Percentiles rank a stretch among this genome's conserved stretches.
Evolutionary conservation across 2,329 filamentous ascomycete genomes (phyloP).

Genomic region (Penicillium griseofulvum): DNA sequence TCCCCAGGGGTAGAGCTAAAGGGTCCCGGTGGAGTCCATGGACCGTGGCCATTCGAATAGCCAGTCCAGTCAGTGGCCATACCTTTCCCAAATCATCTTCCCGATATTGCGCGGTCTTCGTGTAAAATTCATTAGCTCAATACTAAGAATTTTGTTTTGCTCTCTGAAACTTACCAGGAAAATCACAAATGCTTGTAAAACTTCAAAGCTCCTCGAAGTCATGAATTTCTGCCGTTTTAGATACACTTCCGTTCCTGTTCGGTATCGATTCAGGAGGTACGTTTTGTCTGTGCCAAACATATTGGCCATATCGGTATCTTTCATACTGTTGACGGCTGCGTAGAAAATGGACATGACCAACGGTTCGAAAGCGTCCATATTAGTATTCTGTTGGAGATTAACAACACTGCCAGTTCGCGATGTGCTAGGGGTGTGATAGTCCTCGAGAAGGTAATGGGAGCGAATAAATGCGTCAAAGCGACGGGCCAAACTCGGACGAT

Average conservation of each 20-base stretch:
- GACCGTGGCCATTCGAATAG: background rate
- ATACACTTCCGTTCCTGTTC: background rate
- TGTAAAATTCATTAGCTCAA: background rate
- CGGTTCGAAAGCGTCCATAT: background rate
- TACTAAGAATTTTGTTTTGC: fast-evolving
- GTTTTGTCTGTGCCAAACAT: background rate
- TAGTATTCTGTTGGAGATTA: too few species aligned
- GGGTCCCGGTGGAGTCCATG: background rate
- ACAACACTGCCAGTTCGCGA: too few species aligned
- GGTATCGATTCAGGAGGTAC: background rate
- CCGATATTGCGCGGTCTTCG: background rate
- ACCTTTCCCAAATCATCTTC: background rate
- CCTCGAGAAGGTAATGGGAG: background rate
- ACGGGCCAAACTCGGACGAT: background rate
- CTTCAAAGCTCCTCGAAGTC: background rate
- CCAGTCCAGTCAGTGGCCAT: background rate
- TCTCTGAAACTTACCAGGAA: background rate
- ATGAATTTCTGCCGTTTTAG: background rate
- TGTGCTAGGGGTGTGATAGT: background rate
- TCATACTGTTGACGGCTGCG: background rate
- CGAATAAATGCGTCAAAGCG: background rate
- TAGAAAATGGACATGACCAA: background rate
- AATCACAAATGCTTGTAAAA: background rate
- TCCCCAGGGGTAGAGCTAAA: background rate
- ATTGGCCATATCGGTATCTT: background rate